Conservation (phyloP, 257 asterid species). For the Solanum piurae region DNA sequence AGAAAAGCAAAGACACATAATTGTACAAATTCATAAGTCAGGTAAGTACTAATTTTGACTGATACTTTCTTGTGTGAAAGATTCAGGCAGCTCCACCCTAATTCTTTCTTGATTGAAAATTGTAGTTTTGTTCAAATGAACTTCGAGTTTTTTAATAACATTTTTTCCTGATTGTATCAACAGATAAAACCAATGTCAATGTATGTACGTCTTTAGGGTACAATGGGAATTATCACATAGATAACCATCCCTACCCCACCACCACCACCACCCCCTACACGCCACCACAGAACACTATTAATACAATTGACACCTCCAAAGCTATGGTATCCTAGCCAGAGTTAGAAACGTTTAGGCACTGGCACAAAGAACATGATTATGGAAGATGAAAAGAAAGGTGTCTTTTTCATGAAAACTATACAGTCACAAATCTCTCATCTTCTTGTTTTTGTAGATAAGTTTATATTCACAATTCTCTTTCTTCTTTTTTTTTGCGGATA, state of each 20-base stretch:
- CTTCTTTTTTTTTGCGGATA: background rate
- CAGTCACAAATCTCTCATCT: background rate
- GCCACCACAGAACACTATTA: background rate
- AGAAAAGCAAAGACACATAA: too few relatives aligned
- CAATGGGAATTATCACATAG: background rate
- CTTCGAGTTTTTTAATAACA: background rate
- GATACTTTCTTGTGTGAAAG: background rate
- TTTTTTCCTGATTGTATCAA: background rate
- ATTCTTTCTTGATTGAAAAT: too few relatives aligned
- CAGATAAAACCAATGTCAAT: background rate
- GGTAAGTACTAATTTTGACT: background rate
- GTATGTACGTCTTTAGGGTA: background rate
- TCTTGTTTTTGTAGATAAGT: background rate
- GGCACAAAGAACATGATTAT: background rate
- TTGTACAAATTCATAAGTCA: background rate
- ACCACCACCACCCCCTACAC: background rate
- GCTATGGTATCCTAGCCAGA: background rate
- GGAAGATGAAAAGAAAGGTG: background rate
- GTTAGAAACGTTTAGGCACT: background rate
- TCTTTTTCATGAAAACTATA: background rate
- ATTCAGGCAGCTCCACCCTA: background rate
- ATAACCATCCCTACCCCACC: background rate
- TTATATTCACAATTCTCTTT: too few relatives aligned
- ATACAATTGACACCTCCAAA: background rate
- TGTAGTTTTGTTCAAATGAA: background rate